A percentile compares a stretch with the other conserved stretches of the same genome.
phyloP scores from a whole-genome alignment of 805 yeast genomes.

The Metschnikowia continentalis region DNA sequence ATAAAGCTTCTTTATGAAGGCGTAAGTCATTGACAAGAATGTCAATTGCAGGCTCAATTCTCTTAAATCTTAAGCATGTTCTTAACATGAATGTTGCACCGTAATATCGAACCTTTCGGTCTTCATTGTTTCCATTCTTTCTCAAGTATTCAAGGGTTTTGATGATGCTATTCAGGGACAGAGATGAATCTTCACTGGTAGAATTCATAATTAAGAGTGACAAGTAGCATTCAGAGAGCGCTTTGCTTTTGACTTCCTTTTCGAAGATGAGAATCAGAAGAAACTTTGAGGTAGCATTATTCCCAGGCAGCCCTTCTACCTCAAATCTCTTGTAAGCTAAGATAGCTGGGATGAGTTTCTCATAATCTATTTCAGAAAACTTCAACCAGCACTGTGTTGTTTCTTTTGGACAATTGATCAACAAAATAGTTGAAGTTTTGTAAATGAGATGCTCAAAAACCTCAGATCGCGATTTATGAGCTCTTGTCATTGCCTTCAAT shows the following conservation, averaged over 20 bases:
- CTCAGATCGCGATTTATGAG: constrained; percentile 39
- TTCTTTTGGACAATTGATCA: constrained; percentile 61
- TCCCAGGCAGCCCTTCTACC: constrained; percentile 34
- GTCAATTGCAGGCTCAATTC: constrained; percentile 62
- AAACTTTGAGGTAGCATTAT: constrained; percentile 65
- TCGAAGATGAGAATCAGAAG: constrained; percentile 46
- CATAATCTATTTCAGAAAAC: constrained; percentile 49
- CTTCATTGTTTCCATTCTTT: constrained; percentile 14
- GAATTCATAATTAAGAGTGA: constrained; percentile 56
- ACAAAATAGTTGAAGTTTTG: constrained; percentile 61
- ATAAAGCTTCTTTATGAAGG: constrained; percentile 76
- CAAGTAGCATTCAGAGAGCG: constrained; percentile 66
- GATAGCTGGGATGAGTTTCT: constrained; percentile 70
- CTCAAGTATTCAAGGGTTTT: constrained; percentile 27
- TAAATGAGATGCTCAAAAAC: constrained; percentile 43
- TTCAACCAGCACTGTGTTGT: constrained; percentile 81
- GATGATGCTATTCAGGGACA: constrained; percentile 30
- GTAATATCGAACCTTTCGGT: constrained; percentile 27
- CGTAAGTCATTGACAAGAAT: constrained; percentile 63
- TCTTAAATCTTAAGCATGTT: constrained; percentile 57
- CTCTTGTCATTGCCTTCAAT: constrained; percentile 49
- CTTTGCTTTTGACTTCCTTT: constrained; percentile 37
- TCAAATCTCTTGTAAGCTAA: constrained; percentile 57
- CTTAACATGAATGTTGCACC: constrained; percentile 76
- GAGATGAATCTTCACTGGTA: constrained; percentile 33